Evolutionary conservation across 768 basidiomycete genomes (phyloP).

Genomic region (Leccinum incarnatum): DNA sequence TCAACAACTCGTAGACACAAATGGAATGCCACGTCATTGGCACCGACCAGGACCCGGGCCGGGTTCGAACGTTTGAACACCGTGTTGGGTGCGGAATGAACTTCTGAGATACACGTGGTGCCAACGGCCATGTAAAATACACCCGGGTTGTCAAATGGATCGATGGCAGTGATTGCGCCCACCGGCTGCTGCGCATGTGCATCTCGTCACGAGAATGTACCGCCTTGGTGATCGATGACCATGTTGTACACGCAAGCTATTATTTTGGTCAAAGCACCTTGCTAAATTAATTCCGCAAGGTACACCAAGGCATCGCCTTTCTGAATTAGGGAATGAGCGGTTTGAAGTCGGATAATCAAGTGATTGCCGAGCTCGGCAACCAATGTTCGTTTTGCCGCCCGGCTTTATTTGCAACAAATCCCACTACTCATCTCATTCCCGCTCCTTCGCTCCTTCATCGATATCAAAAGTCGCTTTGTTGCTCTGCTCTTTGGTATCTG

Average conservation of each 20-base stretch:
- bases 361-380: slow-evolving; percentile 40
- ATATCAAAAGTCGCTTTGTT: slow-evolving; percentile 22
- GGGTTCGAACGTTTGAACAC: neutral
- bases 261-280: slow-evolving; percentile 15
- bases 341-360: slow-evolving; percentile 34
- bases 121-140: slow-evolving; percentile 4
- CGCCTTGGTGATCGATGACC: slow-evolving; percentile 2
- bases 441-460: slow-evolving; percentile 30
- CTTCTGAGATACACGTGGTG: neutral
- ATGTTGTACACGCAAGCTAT: slow-evolving; percentile 18
- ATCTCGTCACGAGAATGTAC: neutral
- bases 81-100: neutral
- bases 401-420: slow-evolving; percentile 42
- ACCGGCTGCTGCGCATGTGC: slow-evolving; percentile 16
- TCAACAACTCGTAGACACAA: neutral
- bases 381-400: slow-evolving; percentile 35
- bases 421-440: slow-evolving; percentile 34
- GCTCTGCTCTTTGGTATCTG: slow-evolving; percentile 10
- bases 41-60: neutral
- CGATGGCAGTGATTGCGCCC: slow-evolving; percentile 23
- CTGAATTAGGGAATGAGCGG: slow-evolving; percentile 30
- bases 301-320: slow-evolving; percentile 21
- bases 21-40: neutral
- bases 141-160: neutral
- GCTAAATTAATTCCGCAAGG: slow-evolving; percentile 26